Conservation (phyloP, 305 asterid genomes). For the Stenogyne calaminthoides region DNA sequence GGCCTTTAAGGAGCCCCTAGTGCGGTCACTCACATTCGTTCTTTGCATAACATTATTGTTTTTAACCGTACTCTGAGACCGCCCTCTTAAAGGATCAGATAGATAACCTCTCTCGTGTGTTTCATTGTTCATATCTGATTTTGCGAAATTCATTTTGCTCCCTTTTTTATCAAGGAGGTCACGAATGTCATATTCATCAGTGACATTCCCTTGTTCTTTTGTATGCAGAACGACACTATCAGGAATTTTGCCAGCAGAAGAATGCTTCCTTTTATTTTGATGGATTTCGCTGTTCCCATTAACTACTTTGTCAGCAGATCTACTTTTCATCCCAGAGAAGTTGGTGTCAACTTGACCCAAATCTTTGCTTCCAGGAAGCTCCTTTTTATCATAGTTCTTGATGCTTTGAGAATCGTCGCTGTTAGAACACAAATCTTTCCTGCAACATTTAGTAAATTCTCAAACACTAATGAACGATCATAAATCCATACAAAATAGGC, state of each 20-base stretch:
- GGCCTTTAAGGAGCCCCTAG: background rate
- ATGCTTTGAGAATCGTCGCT: slow-evolving; percentile 18
- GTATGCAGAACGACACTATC: background rate
- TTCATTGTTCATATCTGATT: background rate
- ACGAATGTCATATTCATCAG: background rate
- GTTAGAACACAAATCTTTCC: slow-evolving; percentile 31
- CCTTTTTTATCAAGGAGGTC: background rate
- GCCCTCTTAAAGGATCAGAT: slow-evolving; percentile 7
- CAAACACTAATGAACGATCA: background rate
- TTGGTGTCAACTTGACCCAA: slow-evolving; percentile 23
- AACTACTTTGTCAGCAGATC: slow-evolving; percentile 17
- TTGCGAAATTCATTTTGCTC: slow-evolving; percentile 3
- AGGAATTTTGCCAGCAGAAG: slow-evolving; percentile 15
- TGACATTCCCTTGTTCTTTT: background rate
- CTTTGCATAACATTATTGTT: background rate
- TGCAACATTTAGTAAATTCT: slow-evolving; percentile 21
- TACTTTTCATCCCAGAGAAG: slow-evolving; percentile 2
- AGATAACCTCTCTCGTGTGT: background rate
- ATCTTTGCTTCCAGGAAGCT: slow-evolving; percentile 20
- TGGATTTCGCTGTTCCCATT: background rate
- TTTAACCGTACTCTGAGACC: background rate
- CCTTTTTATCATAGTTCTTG: slow-evolving; percentile 4
- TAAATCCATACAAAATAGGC: background rate
- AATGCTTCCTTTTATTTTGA: slow-evolving; percentile 16
- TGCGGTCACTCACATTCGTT: background rate